Percentiles rank a stretch among this genome's conserved stretches.
These are phyloP conservation scores for Lentinula detonsa DNA, from an alignment of 768 basidiomycete genomes.

Conservation along the genomic window DNA sequence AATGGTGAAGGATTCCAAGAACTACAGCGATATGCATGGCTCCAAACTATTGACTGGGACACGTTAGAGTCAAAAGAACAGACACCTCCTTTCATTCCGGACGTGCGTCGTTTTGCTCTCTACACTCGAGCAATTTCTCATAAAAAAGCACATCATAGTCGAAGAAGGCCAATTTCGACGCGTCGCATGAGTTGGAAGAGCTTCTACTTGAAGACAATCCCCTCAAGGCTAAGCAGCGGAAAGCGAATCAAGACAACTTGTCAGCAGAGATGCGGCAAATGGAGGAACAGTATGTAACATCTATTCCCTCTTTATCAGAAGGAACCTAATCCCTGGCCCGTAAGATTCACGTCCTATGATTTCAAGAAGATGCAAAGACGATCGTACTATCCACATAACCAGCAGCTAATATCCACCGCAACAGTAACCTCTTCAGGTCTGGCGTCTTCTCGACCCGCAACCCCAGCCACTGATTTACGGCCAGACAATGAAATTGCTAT, in stretches of 20 bases:
- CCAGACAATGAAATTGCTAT: conserved; percentile 34
- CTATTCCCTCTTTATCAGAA: conserved; percentile 8
- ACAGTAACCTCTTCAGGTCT: conserved; percentile 70
- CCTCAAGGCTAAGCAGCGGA: conserved; percentile 88
- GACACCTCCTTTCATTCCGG: conserved; percentile 83
- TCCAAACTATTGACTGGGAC: conserved; percentile 84
- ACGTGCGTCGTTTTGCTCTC: conserved; percentile 42
- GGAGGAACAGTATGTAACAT: conserved; percentile 86
- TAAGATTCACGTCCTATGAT: conserved; percentile 87
- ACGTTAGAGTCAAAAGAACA: conserved; percentile 72
- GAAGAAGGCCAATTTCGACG: conserved; percentile 99
- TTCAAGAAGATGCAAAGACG: conserved; percentile 88
- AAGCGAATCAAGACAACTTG: conserved; percentile 83
- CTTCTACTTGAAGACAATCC: conserved; percentile 95
- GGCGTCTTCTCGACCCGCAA: conserved; percentile 67
- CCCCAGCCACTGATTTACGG: conserved; percentile 52
- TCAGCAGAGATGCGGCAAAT: conserved; percentile 93
- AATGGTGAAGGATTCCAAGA: conserved; percentile 77
- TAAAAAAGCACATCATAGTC: conserved; percentile 41
- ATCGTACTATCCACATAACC: conserved; percentile 86
- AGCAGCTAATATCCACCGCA: conserved; percentile 64
- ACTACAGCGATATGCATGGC: conserved; percentile 80
- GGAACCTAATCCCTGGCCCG: not conserved
- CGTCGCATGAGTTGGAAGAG: conserved; percentile 96
- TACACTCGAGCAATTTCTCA: conserved; percentile 5